Evolutionary conservation across 495 filamentous ascomycete genomes (phyloP), one percentile per base, ranked within the genome.

Genomic region (Hypoxylon perforatum): DNA sequence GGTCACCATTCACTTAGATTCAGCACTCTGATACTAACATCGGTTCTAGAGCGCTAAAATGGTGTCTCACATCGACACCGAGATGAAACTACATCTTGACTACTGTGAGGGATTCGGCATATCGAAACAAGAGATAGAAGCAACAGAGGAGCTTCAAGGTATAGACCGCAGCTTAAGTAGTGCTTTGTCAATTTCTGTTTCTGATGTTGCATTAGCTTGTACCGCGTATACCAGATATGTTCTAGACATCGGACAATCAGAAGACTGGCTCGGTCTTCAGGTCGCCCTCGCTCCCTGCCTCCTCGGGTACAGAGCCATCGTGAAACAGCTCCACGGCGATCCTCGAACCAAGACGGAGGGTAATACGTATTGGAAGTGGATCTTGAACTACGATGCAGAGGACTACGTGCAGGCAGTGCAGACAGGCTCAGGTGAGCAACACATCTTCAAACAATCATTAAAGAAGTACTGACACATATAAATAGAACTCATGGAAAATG

Each of bases 341-440:
- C 73, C 81, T 12, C 73, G 79, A 15, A 85, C 87, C 2, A 85
- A 86, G 51, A 74, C 76, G 46, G 82, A 89, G 45, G 88, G 85
- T 1, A 97, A 96, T 73, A 78, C 77, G n/a, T 97, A 94, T 78
- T 94, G 89, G 88, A 85, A 89, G 50, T 97, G 94, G 94, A 91
- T 97, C 46, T 77, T 92, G 73, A 94, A 90, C 62, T 97, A 97
- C 76, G 86, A 90, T 11, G 88, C 86, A 4, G 87, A 91, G 14
- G 91, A 95, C 72, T 96, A 94, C 65, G 74, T 78, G 3, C 80
- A 88, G 46, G 90, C 91, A 8, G 88, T 94, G 36, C 79, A 77
- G 57, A 78, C 85, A 2, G 91, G 91, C 42, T 86, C 82, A 50
- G 87, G 92, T 92, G 11, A 49, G 11, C 28, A 21, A 11, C 33